Evolutionary conservation across 2,329 filamentous ascomycete genomes (phyloP).

Genomic region (Ophiostoma sp.): DNA sequence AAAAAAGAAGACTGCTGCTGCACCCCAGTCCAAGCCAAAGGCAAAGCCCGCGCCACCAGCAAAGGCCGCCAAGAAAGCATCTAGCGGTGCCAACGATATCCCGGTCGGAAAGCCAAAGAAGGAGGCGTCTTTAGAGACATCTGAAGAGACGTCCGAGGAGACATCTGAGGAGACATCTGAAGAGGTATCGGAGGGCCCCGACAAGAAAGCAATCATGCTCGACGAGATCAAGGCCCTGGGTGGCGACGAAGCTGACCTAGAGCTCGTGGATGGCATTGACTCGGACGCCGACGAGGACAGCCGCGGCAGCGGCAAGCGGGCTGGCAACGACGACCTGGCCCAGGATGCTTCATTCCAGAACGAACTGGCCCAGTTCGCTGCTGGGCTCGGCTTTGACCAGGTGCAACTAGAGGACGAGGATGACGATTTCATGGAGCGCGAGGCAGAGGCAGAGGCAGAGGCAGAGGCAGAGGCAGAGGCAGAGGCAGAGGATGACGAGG

Average conservation of each 20-base stretch:
- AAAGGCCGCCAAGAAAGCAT: constrained; percentile 26
- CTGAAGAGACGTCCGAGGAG: not conserved
- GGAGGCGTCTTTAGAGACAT: not conserved
- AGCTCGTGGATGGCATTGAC: constrained; percentile 52
- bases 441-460: constrained; percentile 21
- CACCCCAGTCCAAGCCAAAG: not conserved
- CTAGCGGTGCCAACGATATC: constrained; percentile 30
- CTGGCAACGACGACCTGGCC: constrained; percentile 26
- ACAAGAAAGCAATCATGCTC: constrained; percentile 39
- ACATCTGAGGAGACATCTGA: not conserved
- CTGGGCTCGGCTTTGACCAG: constrained; percentile 45
- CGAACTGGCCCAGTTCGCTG: constrained; percentile 49
- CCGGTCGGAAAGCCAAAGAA: constrained; percentile 24
- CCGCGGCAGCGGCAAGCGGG: constrained; percentile 28
- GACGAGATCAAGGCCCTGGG: constrained; percentile 61
- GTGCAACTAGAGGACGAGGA: constrained; percentile 38
- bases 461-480: constrained; percentile 38
- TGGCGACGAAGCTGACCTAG: constrained; percentile 59
- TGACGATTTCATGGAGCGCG: constrained; percentile 31
- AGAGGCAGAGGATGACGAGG: constrained; percentile 34
- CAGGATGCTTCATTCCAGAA: constrained; percentile 38
- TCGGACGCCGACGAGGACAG: constrained; percentile 45
- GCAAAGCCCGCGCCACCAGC: constrained; percentile 26
- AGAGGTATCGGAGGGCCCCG: constrained; percentile 1
- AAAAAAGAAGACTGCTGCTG: constrained; percentile 28